Evolutionary conservation across 306 rosid species (phyloP).

Genomic region (Purshia tridentata): DNA sequence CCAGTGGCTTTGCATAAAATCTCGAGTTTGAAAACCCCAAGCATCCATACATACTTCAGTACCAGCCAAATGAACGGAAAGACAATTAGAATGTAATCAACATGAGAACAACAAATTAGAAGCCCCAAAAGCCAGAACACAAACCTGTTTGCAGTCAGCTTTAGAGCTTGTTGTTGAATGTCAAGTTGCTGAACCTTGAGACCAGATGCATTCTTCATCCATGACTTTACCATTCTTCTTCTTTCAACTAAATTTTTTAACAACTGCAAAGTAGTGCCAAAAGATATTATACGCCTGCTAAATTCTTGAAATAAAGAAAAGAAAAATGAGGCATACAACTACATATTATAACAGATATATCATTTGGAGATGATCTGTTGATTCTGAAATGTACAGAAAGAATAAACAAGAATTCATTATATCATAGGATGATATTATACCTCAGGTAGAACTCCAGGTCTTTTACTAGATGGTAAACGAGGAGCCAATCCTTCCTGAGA

Average conservation of each 20-base stretch:
- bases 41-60: slow-evolving; percentile 97
- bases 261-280: slow-evolving; percentile 44
- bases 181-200: slow-evolving; percentile 82
- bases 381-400: background rate
- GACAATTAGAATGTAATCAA: slow-evolving; percentile 8
- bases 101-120: slow-evolving; percentile 4
- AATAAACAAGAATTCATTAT: background rate
- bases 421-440: slow-evolving; percentile 37
- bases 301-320: slow-evolving; percentile 15
- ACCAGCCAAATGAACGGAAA: slow-evolving; percentile 16
- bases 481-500: slow-evolving; percentile 61
- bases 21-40: slow-evolving; percentile 93
- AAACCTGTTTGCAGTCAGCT: slow-evolving; percentile 97
- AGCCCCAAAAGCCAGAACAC: background rate
- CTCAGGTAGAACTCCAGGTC: slow-evolving; percentile 90
- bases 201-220: slow-evolving; percentile 89
- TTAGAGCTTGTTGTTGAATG: slow-evolving; percentile 95
- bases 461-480: slow-evolving; percentile 66
- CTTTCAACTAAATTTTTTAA: slow-evolving; percentile 78
- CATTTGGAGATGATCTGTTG: background rate
- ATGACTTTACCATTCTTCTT: slow-evolving; percentile 71
- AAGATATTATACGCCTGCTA: slow-evolving; percentile 10
- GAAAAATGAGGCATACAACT: slow-evolving; percentile 6
- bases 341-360: background rate
- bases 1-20: slow-evolving; percentile 95